A percentile compares a stretch with the other conserved stretches of the same genome.
These are phyloP conservation scores for Fraxinus pennsylvanica DNA, from an alignment of 257 asterid species.

Conservation along the genomic window DNA sequence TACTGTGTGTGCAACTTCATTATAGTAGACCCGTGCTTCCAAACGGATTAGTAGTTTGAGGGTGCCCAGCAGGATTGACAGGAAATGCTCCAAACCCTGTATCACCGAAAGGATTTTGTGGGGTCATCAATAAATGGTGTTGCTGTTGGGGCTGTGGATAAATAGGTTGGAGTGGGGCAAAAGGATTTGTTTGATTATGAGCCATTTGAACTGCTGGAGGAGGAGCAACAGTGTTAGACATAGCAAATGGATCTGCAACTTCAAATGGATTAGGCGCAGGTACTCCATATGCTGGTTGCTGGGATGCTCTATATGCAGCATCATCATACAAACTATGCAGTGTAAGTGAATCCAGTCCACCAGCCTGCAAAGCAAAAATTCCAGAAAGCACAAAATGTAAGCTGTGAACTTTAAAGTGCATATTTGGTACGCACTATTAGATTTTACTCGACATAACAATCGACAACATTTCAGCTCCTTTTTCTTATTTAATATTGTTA, in stretches of 20 bases:
- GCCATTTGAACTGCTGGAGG: constrained; percentile 62
- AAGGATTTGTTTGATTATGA: constrained; percentile 73
- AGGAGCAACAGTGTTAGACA: constrained; percentile 46
- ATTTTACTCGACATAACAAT: background rate
- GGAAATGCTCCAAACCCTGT: constrained; percentile 68
- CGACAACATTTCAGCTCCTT: background rate
- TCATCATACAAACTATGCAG: constrained; percentile 84
- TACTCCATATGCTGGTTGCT: constrained; percentile 79
- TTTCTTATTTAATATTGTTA: background rate
- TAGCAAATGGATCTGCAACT: constrained; percentile 69
- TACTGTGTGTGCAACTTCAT: constrained; percentile 28
- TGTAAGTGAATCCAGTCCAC: constrained; percentile 89
- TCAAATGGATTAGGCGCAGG: constrained; percentile 95
- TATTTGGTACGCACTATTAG: background rate
- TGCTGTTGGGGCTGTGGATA: constrained; percentile 52
- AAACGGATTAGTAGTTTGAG: constrained; percentile 69
- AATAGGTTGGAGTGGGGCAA: constrained; percentile 41
- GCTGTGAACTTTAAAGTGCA: background rate
- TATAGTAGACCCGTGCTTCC: constrained; percentile 66
- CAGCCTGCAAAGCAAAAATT: constrained; percentile 57
- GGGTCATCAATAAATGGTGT: constrained; percentile 41
- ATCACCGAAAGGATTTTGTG: constrained; percentile 83
- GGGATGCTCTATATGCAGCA: constrained; percentile 87
- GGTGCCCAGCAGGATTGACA: constrained; percentile 43
- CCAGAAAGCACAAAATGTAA: constrained; percentile 6